Conservation (phyloP, 2,329 filamentous ascomycete genomes). For the Thermochaetoides dissita region DNA sequence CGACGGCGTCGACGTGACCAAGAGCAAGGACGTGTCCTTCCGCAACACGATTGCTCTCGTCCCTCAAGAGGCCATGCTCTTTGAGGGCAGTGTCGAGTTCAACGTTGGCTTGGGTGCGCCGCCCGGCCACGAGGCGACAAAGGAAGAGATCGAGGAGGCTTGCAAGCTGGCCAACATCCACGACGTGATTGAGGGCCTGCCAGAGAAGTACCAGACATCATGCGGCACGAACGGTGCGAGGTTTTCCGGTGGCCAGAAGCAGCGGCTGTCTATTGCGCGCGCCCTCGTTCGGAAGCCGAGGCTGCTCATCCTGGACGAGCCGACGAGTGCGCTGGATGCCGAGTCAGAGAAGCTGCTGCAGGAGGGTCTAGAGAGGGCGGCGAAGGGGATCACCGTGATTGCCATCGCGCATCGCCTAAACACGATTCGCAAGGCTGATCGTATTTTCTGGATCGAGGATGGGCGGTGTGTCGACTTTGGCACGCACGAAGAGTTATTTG, state of each 20-base stretch:
- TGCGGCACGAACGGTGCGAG: conserved; percentile 76
- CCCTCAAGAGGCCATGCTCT: conserved; percentile 71
- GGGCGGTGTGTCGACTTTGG: conserved; percentile 74
- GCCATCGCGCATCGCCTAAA: conserved; percentile 81
- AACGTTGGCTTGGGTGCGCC: conserved; percentile 53
- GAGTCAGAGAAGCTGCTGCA: conserved; percentile 67
- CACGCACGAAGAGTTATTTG: conserved; percentile 56
- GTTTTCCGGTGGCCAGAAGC: conserved; percentile 86
- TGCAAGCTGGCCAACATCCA: conserved; percentile 86
- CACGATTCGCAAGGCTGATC: conserved; percentile 84
- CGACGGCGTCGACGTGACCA: conserved; percentile 29
- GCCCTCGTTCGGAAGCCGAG: conserved; percentile 81
- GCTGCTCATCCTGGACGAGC: conserved; percentile 70
- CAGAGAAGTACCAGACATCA: conserved; percentile 69
- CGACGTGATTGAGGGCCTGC: conserved; percentile 73
- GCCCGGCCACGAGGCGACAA: conserved; percentile 40
- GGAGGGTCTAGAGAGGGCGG: conserved; percentile 62
- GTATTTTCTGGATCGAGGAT: conserved; percentile 91
- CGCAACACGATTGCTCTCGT: conserved; percentile 42
- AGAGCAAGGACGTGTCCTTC: conserved; percentile 16
- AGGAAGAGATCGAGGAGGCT: conserved; percentile 58
- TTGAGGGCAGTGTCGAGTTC: conserved; percentile 27
- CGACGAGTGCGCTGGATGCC: conserved; percentile 61
- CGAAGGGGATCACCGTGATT: conserved; percentile 73
- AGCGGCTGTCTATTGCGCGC: conserved; percentile 81